Evolutionary conservation across 2,329 filamentous ascomycete species (phyloP).

Genomic region (Sporothrix brasiliensis): DNA sequence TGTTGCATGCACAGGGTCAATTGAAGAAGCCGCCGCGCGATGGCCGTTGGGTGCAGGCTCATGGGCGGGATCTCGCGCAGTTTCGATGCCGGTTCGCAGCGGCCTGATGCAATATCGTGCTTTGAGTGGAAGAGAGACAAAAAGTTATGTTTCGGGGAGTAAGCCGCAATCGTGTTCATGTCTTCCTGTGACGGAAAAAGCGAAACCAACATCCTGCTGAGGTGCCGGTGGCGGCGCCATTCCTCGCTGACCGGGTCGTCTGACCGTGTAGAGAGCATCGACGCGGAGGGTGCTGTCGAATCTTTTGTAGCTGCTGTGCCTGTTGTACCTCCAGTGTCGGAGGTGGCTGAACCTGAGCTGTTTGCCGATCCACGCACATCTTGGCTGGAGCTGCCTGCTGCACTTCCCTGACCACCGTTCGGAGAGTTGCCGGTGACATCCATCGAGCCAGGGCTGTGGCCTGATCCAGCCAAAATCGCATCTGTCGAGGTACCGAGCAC

Average conservation of each 20-base stretch:
- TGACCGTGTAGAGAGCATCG: background rate
- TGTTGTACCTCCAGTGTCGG: background rate
- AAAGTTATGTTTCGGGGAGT: conserved; percentile 40
- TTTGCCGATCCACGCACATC: background rate
- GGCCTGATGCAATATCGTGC: conserved; percentile 42
- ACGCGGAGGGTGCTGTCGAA: background rate
- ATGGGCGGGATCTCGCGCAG: conserved; percentile 42
- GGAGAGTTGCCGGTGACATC: conserved; percentile 33
- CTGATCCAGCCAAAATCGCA: background rate
- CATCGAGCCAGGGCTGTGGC: conserved; percentile 13
- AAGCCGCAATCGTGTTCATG: conserved; percentile 41
- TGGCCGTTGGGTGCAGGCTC: conserved; percentile 51
- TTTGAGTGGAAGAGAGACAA: conserved; percentile 41
- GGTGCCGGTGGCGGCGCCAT: conserved; percentile 41
- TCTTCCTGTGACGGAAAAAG: conserved; percentile 45
- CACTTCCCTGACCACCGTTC: conserved; percentile 11
- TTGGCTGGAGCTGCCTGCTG: background rate
- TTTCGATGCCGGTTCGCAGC: conserved; percentile 36
- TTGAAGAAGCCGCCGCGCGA: conserved; percentile 54
- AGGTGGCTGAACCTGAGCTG: background rate
- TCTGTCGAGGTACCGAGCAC: background rate
- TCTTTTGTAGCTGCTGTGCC: background rate
- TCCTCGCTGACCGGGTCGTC: conserved; percentile 5
- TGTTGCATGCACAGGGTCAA: conserved; percentile 53
- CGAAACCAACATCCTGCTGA: conserved; percentile 42